A percentile compares a stretch with the other conserved stretches of the same genome.
These are phyloP conservation scores for Knoxia roxburghii DNA, from an alignment of 257 asterid genomes.

Conservation along the genomic window DNA sequence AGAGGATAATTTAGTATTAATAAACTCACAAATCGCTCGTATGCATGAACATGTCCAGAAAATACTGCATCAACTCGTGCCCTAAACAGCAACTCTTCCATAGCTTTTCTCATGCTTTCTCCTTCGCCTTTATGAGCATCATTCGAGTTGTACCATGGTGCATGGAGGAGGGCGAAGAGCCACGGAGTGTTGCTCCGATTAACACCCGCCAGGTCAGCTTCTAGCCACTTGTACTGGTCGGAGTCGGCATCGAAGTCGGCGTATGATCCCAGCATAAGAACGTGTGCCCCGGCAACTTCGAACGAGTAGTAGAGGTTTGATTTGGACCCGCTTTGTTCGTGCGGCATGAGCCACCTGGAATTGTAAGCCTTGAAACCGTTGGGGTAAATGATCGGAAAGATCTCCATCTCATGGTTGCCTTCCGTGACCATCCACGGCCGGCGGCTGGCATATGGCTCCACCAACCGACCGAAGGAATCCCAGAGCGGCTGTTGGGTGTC, in stretches of 20 bases:
- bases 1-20: too few relatives aligned
- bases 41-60: slow-evolving; percentile 83
- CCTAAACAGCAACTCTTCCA: slow-evolving; percentile 52
- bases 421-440: slow-evolving; percentile 92
- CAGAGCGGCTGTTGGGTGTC: slow-evolving; percentile 66
- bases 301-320: slow-evolving; percentile 77
- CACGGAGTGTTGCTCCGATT: slow-evolving; percentile 61
- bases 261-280: slow-evolving; percentile 79
- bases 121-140: slow-evolving; percentile 76
- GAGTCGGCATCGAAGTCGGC: slow-evolving; percentile 50
- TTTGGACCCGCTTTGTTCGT: slow-evolving; percentile 48
- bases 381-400: slow-evolving; percentile 49
- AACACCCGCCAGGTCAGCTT: slow-evolving; percentile 41
- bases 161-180: slow-evolving; percentile 59
- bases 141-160: slow-evolving; percentile 84
- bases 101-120: slow-evolving; percentile 62
- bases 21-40: slow-evolving; percentile 82
- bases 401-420: slow-evolving; percentile 82
- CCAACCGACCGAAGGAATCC: slow-evolving; percentile 84
- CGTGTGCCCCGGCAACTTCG: slow-evolving; percentile 52
- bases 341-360: slow-evolving; percentile 73
- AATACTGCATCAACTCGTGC: slow-evolving; percentile 61
- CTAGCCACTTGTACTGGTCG: slow-evolving; percentile 65
- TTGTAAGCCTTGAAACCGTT: slow-evolving; percentile 67
- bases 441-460: slow-evolving; percentile 58